Evolutionary conservation across 768 basidiomycete species (phyloP), one percentile per base, ranked within the genome.

Genomic region (Leccinellum rugosiceps): DNA sequence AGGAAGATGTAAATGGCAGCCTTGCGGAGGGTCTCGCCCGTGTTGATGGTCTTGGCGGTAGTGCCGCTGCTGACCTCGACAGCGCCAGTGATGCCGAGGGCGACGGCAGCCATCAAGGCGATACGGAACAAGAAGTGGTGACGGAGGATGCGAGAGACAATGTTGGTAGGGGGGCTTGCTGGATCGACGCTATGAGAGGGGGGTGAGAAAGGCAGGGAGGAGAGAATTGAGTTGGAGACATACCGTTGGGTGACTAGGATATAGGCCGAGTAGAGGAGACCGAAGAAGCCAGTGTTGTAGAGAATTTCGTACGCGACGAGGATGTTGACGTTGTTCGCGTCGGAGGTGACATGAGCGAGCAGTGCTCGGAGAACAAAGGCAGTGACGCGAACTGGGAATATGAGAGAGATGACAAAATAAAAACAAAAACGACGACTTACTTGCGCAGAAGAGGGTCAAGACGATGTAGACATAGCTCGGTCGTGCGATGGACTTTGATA

Each of bases 211-310:
- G 17, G 19, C 14, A 44, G 32, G 10, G 23, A 1, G 28, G 17
- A 6, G 8, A 11, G 2, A 25, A 25, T 25, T 25, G 13, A 17
- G 13, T 1, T 0, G 8, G 1, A 3, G 26, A 60, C 72, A n/a
- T 46, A 75, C 73, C 71, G 66, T 19, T 67, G 66, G 2, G 62
- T 50, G 53, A 68, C 62, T 34, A 75, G 69, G 46, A 58, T 63
- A 25, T 71, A 73, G 3, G 67, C 65, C 0, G 70, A 75, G 60
- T 66, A 68, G 46, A 68, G 53, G 1, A 68, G 11, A 48, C 67
- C 61, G 31, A 72, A 75, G 68, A 75, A 74, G 28, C 72, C 73
- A 1, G 62, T 64, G 59, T 69, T 73, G 63, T 75, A 75, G 17
- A 76, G 41, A 55, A 75, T 64, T 54, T 65, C 56, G 19, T 69